Percentiles rank a stretch among this genome's conserved stretches.
Conservation (phyloP, 495 filamentous ascomycete species). For the Daldinia concentrica region DNA sequence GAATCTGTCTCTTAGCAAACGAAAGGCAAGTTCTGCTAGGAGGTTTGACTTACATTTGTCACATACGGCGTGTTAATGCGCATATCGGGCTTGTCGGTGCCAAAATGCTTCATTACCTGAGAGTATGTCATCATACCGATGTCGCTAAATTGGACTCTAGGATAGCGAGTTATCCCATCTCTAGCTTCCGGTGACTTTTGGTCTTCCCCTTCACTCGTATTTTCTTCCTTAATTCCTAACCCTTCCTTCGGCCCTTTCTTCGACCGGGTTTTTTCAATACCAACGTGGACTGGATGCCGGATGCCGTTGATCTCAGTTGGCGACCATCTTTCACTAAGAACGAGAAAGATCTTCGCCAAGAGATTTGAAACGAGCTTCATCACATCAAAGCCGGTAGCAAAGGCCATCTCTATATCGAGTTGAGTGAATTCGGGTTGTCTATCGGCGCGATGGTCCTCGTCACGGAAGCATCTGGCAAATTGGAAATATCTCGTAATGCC, state of each 20-base stretch:
- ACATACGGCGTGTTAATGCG: constrained; percentile 55
- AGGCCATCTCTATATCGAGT: constrained; percentile 94
- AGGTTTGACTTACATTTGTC: constrained; percentile 51
- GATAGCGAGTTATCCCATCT: background rate
- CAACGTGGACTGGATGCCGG: constrained; percentile 9
- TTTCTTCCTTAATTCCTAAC: too few relatives aligned
- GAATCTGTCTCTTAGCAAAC: constrained; percentile 63
- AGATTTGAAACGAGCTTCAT: background rate
- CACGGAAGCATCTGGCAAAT: constrained; percentile 93
- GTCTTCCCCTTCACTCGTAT: background rate
- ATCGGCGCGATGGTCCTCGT: constrained; percentile 93
- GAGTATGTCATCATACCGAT: constrained; percentile 67
- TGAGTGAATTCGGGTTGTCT: constrained; percentile 98
- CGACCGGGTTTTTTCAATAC: background rate
- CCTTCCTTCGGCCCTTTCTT: background rate
- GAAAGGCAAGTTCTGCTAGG: background rate
- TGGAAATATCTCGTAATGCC: constrained; percentile 87
- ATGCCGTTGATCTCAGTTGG: constrained; percentile 13
- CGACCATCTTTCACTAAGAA: background rate
- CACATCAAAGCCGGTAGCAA: constrained; percentile 77
- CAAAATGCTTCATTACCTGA: constrained; percentile 80
- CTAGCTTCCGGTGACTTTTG: background rate
- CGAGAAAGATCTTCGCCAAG: background rate
- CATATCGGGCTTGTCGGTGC: constrained; percentile 92
- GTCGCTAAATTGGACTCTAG: constrained; percentile 18